phyloP scores from a whole-genome alignment of 352 stramenopile species.

The Phytophthora europaea region DNA sequence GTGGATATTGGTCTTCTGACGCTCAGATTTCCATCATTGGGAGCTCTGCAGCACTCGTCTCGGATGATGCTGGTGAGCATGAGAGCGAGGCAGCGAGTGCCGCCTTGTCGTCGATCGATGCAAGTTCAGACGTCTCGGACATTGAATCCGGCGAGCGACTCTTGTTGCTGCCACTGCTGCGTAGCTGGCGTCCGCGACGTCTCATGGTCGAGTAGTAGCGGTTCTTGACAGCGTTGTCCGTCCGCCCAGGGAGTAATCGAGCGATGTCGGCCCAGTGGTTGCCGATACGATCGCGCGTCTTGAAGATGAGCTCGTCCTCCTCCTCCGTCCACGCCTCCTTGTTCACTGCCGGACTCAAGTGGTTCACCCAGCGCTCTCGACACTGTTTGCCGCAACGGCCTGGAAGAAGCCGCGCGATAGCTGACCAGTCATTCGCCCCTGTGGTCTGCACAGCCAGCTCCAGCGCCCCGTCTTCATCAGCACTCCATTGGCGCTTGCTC shows the following conservation, averaged over 20 bases:
- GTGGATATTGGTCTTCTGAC: not conserved
- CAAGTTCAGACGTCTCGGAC: conserved; percentile 27
- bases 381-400: conserved; percentile 97
- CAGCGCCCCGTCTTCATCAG: conserved; percentile 70
- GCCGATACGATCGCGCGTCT: conserved; percentile 83
- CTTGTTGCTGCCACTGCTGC: conserved; percentile 25
- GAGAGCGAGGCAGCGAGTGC: conserved; percentile 3
- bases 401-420: conserved; percentile 94
- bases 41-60: conserved; percentile 26
- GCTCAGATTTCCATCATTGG: conserved; percentile 20
- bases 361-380: conserved; percentile 97
- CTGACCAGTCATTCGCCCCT: conserved; percentile 90
- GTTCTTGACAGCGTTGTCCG: conserved; percentile 98
- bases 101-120: conserved; percentile 27
- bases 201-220: conserved; percentile 91
- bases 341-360: conserved; percentile 95
- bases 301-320: conserved; percentile 93
- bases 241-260: conserved; percentile 94
- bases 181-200: conserved; percentile 68
- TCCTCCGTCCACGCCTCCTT: conserved; percentile 95
- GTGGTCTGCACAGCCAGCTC: conserved; percentile 62
- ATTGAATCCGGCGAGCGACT: conserved; percentile 26
- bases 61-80: conserved; percentile 33
- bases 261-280: conserved; percentile 99
- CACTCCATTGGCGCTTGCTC: conserved; percentile 74